Evolutionary conservation across 1,284 basidiomycete species (phyloP), one percentile per base, ranked within the genome.

Genomic region (Cryptococcus maquisensis): DNA sequence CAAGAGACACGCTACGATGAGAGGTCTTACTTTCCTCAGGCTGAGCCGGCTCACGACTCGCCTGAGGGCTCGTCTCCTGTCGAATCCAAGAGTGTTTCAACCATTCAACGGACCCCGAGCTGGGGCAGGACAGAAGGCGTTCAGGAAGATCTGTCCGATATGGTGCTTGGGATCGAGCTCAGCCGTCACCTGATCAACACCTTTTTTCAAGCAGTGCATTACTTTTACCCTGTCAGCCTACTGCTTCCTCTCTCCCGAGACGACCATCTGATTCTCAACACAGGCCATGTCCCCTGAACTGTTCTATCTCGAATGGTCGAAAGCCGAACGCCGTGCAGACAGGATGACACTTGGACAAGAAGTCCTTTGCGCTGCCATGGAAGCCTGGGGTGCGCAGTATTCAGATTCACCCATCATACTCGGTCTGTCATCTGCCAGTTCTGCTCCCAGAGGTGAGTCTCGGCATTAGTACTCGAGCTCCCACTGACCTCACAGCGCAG

Each of bases 321-420:
- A 59, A 35, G 66, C 67, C 16, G 69, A 65, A 10, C 60, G 67
- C 46, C 53, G 64, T 6, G 62, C 65, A 16, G 68, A 72, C 44
- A 45, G 60, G 12, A 64, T 72, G 64, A 50, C 49, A 1, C 68
- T 63, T 1, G 61, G 57, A 13, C 65, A 65, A 40, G 69, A 69
- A 50, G 63, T 58, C 2, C 51, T 72, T n/a, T 68, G 68, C 28
- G 66, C 64, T 1, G 64, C 67, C 21, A 64, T 72, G 18, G 68
- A 72, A 56, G 69, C 69, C 5, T 72, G 68, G 67, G 69, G 65
- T 20, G 60, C 68, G 4, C 54, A 64, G 21, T 72, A 67, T 52
- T 72, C 69, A 8, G 69, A 71, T 49, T 62, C 61, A n/a, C 68
- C 69, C 12, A 64, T 66, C 13, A 64, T 68, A 12, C 57, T 70